Base-by-base conservation (phyloP, 441 rosid genomes). In the Arabidopsis lyrata region DNA sequence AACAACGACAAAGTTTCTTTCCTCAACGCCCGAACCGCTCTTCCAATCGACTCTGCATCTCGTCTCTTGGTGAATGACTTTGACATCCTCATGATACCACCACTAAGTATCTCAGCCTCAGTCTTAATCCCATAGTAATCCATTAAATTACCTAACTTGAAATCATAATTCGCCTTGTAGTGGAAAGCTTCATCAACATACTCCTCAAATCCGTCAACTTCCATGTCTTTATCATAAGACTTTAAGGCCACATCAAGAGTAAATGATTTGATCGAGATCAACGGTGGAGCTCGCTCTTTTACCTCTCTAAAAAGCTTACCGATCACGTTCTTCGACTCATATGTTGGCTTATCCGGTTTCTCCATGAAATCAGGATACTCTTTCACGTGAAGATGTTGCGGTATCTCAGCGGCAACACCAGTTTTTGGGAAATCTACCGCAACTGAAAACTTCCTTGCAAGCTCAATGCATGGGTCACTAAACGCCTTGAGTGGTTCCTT, bases 401-500 rank as follows among this genome's bases (percentile, higher is more conserved):
- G 92, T 67, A 94, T 84, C 81, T 69, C 92, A 3, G 99, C 97
- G 10, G 99, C 91, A 12, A 92, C 88, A 22, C 99, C 99, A 0
- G 99, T 91, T 82, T 94, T 94, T 0, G 96, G 95, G 74, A 94
- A 94, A 75, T 94, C 99, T 7, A 94, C 97, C 0, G 97, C 97
- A 32, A 90, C 72, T 5, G 99, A 91, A 67, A 80, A 86, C 72
- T 81, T 74, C 18, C 10, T 31, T 13, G 99, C 97, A 39, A 94
- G 96, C 68, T 83, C 74, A 41, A 85, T 20, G 61, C 99, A 94
- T 11, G 74, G 78, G 0, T 2, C 0, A 66, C 97, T 79, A 84
- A 82, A 85, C 24, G 97, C 97, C 66, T 78, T 92, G 8, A 0
- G 2, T 41, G 61, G 81, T 56, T 88, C 83, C 57, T 62, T 79